Conservation (phyloP, 371 early-diverging fungal species). For the Amoeboradix gromovi region DNA sequence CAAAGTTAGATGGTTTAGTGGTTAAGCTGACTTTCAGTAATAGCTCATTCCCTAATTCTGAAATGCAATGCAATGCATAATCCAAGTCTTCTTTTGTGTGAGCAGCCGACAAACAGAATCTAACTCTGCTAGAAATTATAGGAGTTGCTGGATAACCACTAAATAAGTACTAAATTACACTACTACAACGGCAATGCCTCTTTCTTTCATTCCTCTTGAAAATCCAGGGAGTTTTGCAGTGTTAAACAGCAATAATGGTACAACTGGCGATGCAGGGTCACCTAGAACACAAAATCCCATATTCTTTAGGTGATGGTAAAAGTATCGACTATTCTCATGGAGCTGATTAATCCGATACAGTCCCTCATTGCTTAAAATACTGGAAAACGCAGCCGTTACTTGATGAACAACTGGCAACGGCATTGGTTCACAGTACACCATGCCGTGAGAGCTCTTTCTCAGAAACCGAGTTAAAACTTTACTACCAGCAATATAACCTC, state of each 20-base stretch:
- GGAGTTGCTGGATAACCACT: slow-evolving; percentile 96
- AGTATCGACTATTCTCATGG: slow-evolving; percentile 58
- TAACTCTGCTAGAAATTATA: slow-evolving; percentile 77
- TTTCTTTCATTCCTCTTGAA: slow-evolving; percentile 58
- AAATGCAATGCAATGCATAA: slow-evolving; percentile 16
- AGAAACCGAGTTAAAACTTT: slow-evolving; percentile 47
- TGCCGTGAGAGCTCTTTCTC: slow-evolving; percentile 44
- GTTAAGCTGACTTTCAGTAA: not conserved
- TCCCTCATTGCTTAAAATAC: slow-evolving; percentile 24
- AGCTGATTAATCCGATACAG: slow-evolving; percentile 46
- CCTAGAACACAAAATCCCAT: slow-evolving; percentile 91
- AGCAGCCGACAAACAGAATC: slow-evolving; percentile 86
- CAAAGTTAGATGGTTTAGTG: not conserved
- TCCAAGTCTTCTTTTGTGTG: slow-evolving; percentile 87
- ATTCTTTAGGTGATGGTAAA: slow-evolving; percentile 43
- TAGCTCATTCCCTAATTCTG: slow-evolving; percentile 10
- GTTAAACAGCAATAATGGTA: slow-evolving; percentile 85
- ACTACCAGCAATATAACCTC: slow-evolving; percentile 84
- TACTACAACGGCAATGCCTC: slow-evolving; percentile 86
- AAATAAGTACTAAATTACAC: no score
- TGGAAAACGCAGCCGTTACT: slow-evolving; percentile 44
- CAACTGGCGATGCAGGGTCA: slow-evolving; percentile 67
- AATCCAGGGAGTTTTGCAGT: slow-evolving; percentile 96
- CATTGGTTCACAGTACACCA: slow-evolving; percentile 77
- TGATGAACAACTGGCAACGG: slow-evolving; percentile 73